Evolutionary conservation across 2,329 filamentous ascomycete genomes (phyloP).

Genomic region (Cladosporium oxysporum): DNA sequence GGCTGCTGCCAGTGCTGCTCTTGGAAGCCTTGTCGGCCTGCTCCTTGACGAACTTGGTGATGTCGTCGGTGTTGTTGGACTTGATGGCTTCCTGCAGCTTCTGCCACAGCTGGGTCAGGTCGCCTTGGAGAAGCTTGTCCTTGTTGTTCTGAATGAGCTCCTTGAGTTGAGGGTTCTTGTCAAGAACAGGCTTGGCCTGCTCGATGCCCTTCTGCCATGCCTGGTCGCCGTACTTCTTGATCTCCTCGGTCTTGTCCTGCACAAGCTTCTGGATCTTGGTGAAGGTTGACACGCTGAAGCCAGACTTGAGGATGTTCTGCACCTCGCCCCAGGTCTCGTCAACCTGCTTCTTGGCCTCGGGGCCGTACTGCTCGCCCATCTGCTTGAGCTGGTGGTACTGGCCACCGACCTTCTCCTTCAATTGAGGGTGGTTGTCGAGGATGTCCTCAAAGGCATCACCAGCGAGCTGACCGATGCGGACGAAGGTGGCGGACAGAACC

Average conservation of each 20-base stretch:
- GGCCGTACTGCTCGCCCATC: conserved; percentile 69
- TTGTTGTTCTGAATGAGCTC: conserved; percentile 71
- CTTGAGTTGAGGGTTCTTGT: conserved; percentile 76
- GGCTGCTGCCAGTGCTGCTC: conserved; percentile 60
- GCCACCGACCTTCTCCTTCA: conserved; percentile 72
- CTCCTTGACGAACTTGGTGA: conserved; percentile 63
- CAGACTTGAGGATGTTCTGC: conserved; percentile 60
- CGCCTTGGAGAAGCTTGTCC: conserved; percentile 67
- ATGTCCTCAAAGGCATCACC: conserved; percentile 65
- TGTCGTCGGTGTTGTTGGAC: conserved; percentile 59
- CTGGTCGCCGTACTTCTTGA: conserved; percentile 69
- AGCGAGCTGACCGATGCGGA: conserved; percentile 61
- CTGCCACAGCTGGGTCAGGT: conserved; percentile 63
- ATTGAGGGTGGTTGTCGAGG: conserved; percentile 69
- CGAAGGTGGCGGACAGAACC: conserved; percentile 62
- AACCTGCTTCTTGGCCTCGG: conserved; percentile 74
- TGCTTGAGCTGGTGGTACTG: conserved; percentile 69
- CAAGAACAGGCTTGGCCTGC: conserved; percentile 69
- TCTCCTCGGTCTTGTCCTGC: conserved; percentile 68
- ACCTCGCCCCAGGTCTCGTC: conserved; percentile 71
- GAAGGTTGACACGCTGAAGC: conserved; percentile 57
- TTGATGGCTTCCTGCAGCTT: conserved; percentile 63
- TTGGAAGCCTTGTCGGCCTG: conserved; percentile 22
- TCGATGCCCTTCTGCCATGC: conserved; percentile 70
- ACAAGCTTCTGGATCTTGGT: conserved; percentile 60